phyloP scores from a whole-genome alignment of 768 basidiomycete genomes.

The Mycena indigotica region DNA sequence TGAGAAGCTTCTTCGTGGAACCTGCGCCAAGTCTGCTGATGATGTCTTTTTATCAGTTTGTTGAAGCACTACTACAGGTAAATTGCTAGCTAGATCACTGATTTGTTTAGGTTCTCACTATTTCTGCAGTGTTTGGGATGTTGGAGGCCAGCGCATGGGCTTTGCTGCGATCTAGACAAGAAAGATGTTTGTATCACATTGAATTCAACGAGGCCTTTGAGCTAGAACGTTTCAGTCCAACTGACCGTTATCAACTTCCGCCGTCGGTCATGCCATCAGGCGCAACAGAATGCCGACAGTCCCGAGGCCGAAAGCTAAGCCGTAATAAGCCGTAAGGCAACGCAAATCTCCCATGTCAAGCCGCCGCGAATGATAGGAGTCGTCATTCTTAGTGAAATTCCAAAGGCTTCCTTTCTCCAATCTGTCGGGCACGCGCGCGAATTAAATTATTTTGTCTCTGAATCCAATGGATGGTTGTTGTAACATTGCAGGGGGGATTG shows the following conservation, averaged over 20 bases:
- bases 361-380: neutral
- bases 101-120: neutral
- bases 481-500: constrained; percentile 19
- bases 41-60: constrained; percentile 28
- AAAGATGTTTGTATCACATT: constrained; percentile 1
- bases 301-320: neutral
- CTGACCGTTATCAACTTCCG: neutral
- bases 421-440: neutral
- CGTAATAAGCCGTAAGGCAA: no score
- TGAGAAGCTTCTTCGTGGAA: neutral
- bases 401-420: neutral
- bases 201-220: neutral
- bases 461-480: neutral
- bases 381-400: neutral
- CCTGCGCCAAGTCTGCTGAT: neutral
- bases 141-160: constrained; percentile 50
- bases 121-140: constrained; percentile 53
- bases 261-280: neutral
- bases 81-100: neutral
- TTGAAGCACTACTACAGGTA: constrained; percentile 57
- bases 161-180: constrained; percentile 43
- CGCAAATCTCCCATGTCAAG: neutral
- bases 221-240: neutral
- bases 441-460: no score
- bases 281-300: neutral